A percentile compares a stretch with the other conserved stretches of the same genome.
These are phyloP conservation scores for Serpula lacrymans DNA, from an alignment of 768 basidiomycete genomes.

Conservation along the genomic window DNA sequence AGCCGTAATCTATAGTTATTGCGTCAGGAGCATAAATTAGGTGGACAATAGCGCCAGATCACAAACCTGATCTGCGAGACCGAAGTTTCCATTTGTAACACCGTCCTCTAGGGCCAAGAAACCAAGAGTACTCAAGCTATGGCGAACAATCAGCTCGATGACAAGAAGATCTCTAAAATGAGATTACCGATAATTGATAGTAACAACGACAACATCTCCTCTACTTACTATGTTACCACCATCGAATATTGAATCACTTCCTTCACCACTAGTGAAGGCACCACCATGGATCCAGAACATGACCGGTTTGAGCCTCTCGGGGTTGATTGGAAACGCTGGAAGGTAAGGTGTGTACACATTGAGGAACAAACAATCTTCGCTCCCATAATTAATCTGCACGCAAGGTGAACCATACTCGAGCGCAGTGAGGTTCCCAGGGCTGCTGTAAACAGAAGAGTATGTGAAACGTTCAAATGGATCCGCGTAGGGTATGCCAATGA, in stretches of 20 bases:
- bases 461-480: constrained; percentile 38
- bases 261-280: constrained; percentile 39
- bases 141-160: neutral
- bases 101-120: constrained; percentile 42
- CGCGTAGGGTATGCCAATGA: constrained; percentile 50
- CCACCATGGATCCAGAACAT: constrained; percentile 53
- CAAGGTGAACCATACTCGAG: constrained; percentile 32
- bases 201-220: constrained; percentile 38
- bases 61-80: constrained; percentile 41
- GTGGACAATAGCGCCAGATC: neutral
- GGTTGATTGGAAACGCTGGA: constrained; percentile 14
- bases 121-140: constrained; percentile 34
- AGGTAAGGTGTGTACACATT: constrained; percentile 44
- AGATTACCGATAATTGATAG: constrained; percentile 32
- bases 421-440: constrained; percentile 26
- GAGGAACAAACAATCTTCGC: constrained; percentile 47
- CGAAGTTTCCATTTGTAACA: constrained; percentile 43
- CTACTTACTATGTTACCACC: constrained; percentile 44
- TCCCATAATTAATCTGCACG: constrained; percentile 23
- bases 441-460: constrained; percentile 35
- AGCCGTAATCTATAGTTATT: constrained; percentile 14
- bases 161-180: too few relatives aligned
- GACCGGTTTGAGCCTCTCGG: constrained; percentile 34
- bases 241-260: constrained; percentile 37
- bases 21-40: neutral